phyloP scores from a whole-genome alignment of 2,329 filamentous ascomycete genomes.

The Amesomyces nigricolor region DNA sequence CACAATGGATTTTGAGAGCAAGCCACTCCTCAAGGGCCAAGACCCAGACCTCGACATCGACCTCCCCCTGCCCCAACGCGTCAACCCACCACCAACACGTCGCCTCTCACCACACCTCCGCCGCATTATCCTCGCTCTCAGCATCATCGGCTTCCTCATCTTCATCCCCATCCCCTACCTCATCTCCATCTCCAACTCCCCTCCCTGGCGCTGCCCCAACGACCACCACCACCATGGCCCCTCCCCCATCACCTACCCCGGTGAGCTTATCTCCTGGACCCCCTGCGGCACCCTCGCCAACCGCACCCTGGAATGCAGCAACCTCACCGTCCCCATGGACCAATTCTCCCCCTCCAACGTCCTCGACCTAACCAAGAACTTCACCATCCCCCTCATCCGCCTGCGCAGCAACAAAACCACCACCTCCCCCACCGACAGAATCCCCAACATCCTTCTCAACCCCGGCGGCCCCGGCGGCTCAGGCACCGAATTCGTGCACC shows the following conservation, averaged over 20 bases:
- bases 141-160: background rate
- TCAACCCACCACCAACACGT: too few species aligned
- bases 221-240: background rate
- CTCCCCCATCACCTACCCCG: slow-evolving; percentile 24
- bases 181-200: background rate
- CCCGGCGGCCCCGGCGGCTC: slow-evolving; percentile 45
- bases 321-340: slow-evolving; percentile 42
- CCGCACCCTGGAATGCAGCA: slow-evolving; percentile 38
- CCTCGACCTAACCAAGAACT: slow-evolving; percentile 33
- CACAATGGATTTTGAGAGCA: background rate
- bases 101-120: background rate
- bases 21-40: background rate
- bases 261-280: slow-evolving; percentile 37
- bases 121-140: background rate
- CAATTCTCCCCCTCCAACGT: slow-evolving; percentile 35
- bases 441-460: slow-evolving; percentile 40
- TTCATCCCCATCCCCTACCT: background rate
- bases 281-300: slow-evolving; percentile 35
- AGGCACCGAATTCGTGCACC: slow-evolving; percentile 35
- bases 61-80: background rate
- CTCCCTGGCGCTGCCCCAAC: background rate
- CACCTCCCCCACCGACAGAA: slow-evolving; percentile 30
- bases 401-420: slow-evolving; percentile 39
- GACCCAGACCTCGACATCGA: background rate
- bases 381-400: slow-evolving; percentile 42